phyloP scores from a whole-genome alignment of 78 protist species.

The Dictyostelium discoideum region DNA sequence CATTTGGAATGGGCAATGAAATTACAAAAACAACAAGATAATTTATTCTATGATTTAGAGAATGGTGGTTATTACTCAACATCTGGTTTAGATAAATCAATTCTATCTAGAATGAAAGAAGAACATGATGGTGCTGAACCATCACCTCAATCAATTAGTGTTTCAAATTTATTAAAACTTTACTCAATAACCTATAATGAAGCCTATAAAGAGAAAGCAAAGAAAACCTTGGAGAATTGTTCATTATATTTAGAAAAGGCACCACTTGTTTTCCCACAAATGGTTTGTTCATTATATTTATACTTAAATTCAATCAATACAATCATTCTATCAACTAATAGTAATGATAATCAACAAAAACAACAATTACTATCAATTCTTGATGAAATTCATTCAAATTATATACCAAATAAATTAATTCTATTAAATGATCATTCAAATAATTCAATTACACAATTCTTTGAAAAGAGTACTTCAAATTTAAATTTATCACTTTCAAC shows the following conservation, averaged over 20 bases:
- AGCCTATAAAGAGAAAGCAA: constrained; percentile 44
- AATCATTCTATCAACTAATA: background rate
- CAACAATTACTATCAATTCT: background rate
- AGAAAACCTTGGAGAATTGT: background rate
- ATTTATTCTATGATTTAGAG: constrained; percentile 39
- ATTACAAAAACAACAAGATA: constrained; percentile 53
- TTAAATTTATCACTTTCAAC: background rate
- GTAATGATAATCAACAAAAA: background rate
- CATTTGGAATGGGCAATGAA: constrained; percentile 56
- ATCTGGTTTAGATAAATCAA: background rate
- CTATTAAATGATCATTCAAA: background rate
- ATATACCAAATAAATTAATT: constrained; percentile 38
- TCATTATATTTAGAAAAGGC: constrained; percentile 57
- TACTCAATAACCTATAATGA: background rate
- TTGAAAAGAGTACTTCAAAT: constrained; percentile 1
- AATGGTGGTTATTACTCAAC: constrained; percentile 62
- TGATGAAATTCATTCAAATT: background rate
- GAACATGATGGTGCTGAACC: constrained; percentile 85
- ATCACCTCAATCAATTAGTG: constrained; percentile 57
- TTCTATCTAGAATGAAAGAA: constrained; percentile 58
- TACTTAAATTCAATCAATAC: background rate
- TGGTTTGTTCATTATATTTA: constrained; percentile 19
- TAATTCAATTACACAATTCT: background rate
- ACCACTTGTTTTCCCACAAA: constrained; percentile 74
- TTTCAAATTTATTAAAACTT: constrained; percentile 40